Conservation (phyloP, 1,139 yeast species). For the Yamadazyma diospyri region DNA sequence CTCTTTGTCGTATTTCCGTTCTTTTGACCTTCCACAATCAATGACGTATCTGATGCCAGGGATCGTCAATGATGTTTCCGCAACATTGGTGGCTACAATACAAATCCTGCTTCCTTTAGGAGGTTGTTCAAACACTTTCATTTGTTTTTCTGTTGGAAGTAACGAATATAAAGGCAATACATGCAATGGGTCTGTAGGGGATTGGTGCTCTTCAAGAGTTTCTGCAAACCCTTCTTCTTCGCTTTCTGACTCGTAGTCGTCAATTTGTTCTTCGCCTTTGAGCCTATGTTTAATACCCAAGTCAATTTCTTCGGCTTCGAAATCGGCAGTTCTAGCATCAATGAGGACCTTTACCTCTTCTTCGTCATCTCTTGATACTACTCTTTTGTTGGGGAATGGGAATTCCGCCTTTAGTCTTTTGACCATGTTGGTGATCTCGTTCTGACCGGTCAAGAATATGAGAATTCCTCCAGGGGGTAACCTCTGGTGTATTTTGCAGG, state of each 20-base stretch:
- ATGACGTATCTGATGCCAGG: conserved; percentile 95
- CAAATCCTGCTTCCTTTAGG: conserved; percentile 85
- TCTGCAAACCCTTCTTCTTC: conserved; percentile 95
- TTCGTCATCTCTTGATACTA: conserved; percentile 18
- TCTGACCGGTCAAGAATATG: conserved; percentile 90
- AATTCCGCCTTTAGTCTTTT: conserved; percentile 65
- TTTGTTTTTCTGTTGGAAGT: conserved; percentile 88
- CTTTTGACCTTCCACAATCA: conserved; percentile 93
- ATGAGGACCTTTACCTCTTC: conserved; percentile 39
- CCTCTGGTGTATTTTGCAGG: conserved; percentile 79
- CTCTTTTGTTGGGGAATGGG: conserved; percentile 46
- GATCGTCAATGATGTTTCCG: conserved; percentile 95
- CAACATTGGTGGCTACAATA: conserved; percentile 95
- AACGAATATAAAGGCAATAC: conserved; percentile 91
- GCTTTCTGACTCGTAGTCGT: conserved; percentile 43
- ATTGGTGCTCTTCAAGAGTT: conserved; percentile 67
- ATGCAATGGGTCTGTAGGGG: conserved; percentile 76
- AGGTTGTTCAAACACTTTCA: conserved; percentile 85
- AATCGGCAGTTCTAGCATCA: conserved; percentile 53
- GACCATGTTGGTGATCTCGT: conserved; percentile 79
- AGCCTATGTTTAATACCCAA: conserved; percentile 53
- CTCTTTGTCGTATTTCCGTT: conserved; percentile 74
- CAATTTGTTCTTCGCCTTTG: conserved; percentile 25
- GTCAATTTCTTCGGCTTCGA: conserved; percentile 88
- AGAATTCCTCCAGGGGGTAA: conserved; percentile 95